Percentiles rank a stretch among this genome's conserved stretches.
Evolutionary conservation across 202 grass and related monocot species (phyloP).

Genomic region (Saccharum hybrid): DNA sequence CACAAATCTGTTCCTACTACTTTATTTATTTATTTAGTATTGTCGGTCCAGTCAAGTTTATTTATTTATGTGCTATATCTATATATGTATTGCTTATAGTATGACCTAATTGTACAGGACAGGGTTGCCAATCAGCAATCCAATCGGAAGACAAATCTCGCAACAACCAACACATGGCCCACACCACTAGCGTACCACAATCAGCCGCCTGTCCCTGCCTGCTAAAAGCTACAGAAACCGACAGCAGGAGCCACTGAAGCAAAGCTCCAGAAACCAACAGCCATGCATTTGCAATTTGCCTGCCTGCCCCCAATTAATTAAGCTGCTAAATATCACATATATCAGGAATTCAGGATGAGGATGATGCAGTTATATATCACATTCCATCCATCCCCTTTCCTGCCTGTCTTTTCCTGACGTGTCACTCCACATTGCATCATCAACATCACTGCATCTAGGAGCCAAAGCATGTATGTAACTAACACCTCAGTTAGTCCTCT

Average conservation of each 20-base stretch:
- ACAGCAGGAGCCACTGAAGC: background rate
- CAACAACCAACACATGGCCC: slow-evolving; percentile 35
- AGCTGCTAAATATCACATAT: background rate
- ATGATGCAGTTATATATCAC: slow-evolving; percentile 8
- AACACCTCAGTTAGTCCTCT: background rate
- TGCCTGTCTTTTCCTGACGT: background rate
- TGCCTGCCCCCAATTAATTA: background rate
- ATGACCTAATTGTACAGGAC: background rate
- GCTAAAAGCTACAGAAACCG: slow-evolving; percentile 10
- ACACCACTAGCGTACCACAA: background rate
- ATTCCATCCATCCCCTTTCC: slow-evolving; percentile 1
- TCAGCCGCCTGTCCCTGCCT: background rate
- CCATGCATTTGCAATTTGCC: background rate
- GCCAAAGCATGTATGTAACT: background rate
- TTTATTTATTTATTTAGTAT: no score
- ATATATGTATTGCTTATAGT: no score
- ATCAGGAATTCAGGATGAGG: background rate
- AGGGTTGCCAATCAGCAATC: slow-evolving; percentile 2
- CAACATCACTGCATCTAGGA: background rate
- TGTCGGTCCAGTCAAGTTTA: no score
- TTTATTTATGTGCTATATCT: no score
- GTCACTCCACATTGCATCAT: background rate
- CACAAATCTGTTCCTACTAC: background rate
- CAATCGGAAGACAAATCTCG: slow-evolving; percentile 12
- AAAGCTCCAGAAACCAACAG: background rate